These are phyloP conservation scores for Sphaerostilbella broomeana DNA, from an alignment of 2,329 filamentous ascomycete species.

Conservation along the genomic window DNA sequence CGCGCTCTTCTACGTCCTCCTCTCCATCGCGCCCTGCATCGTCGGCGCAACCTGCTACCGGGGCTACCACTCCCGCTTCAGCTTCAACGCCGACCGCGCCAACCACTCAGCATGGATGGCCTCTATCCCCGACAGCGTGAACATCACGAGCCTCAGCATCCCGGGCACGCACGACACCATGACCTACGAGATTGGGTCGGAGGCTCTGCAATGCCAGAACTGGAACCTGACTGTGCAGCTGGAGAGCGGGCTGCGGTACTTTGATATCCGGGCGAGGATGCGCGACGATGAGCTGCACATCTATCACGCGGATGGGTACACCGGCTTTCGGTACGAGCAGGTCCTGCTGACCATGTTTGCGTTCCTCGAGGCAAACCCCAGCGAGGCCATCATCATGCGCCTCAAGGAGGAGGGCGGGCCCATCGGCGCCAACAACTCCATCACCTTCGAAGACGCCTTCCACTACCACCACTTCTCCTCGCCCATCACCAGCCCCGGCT, in stretches of 20 bases:
- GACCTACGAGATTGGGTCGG: conserved; percentile 35
- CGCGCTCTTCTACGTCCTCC: conserved; percentile 21
- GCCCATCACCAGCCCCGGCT: conserved; percentile 29
- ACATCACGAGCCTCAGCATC: conserved; percentile 39
- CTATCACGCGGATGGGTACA: conserved; percentile 41
- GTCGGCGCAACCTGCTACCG: conserved; percentile 23
- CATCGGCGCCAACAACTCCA: conserved; percentile 28
- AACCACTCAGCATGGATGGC: conserved; percentile 38
- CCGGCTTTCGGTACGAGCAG: conserved; percentile 37
- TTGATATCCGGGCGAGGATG: conserved; percentile 42
- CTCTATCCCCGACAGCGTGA: conserved; percentile 33
- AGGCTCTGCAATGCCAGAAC: conserved; percentile 42
- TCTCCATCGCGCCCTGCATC: conserved; percentile 24
- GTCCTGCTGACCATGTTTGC: conserved; percentile 37
- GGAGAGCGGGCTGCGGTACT: conserved; percentile 40
- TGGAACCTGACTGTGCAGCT: conserved; percentile 39
- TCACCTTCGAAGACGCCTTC: conserved; percentile 41
- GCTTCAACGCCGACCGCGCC: conserved; percentile 34
- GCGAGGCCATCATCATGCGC: conserved; percentile 43
- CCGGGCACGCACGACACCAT: conserved; percentile 50
- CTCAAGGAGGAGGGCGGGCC: conserved; percentile 42
- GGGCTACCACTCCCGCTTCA: conserved; percentile 28
- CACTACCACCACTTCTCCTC: conserved; percentile 32
- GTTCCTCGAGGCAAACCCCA: conserved; percentile 41
- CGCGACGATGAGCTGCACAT: conserved; percentile 37